Evolutionary conservation across 2,329 filamentous ascomycete species (phyloP), one percentile per base, ranked within the genome.

Genomic region (Metarhizium humberi): DNA sequence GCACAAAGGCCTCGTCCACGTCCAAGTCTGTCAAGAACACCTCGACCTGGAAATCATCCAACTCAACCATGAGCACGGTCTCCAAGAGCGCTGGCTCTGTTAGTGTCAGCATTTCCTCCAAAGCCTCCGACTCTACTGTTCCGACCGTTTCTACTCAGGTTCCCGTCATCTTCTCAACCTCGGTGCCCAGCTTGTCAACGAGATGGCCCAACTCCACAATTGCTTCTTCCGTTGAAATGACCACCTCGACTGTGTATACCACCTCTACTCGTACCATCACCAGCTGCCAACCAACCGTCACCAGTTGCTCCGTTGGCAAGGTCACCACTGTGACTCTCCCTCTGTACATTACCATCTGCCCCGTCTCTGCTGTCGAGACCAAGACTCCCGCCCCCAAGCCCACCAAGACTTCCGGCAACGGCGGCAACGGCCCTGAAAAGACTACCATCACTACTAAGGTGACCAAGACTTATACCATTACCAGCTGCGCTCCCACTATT

Each of bases 381-480:
- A 16, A 43, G 40, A 51, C 52, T 8, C 42, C 50, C 14, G 46
- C 43, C 20, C 50, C 54, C n/a, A 32, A 48, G 18, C 20, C 55
- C 20, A 42, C 42, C 29, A 40, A 30, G 6, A 40, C 20, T 16
- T 16, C 49, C 14, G 46, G 1, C 45, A 14, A 48, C 30, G 46
- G 7, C 4, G 46, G 46, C 13, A 49, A 29, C 25, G 47, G 47
- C 55, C 67, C 75, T 64, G 68, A 78, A 70, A 77, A 74, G 43
- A 47, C n/a, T 29, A 55, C 56, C 36, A 49, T 56, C 72, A 67
- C 72, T 65, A 79, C 77, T 63, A 71, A 73, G 64, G 77, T 81
- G 71, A 82, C 79, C 65, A 72, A 73, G 63, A 72, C 78, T 64
- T 71, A 77, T 63, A 83, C 79, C 69, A 72, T 82, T 73, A 82